Conservation (phyloP, 495 filamentous ascomycete genomes). For the Clohesyomyces aquaticus region DNA sequence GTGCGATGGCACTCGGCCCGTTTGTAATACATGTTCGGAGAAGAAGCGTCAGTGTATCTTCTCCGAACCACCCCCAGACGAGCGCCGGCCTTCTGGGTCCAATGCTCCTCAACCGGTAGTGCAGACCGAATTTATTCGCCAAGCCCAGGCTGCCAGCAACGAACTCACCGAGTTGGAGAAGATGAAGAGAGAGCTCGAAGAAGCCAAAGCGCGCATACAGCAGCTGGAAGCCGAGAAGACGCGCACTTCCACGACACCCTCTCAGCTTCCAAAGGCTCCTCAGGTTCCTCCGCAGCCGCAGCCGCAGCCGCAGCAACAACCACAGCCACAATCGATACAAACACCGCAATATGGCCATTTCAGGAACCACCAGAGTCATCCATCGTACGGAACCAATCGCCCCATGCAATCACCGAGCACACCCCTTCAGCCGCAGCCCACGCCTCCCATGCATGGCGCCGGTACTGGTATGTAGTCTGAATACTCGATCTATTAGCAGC, state of each 20-base stretch:
- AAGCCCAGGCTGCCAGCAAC: slow-evolving; percentile 20
- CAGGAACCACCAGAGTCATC: slow-evolving; percentile 11
- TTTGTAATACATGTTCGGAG: slow-evolving; percentile 32
- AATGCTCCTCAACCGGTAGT: not conserved
- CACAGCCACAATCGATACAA: slow-evolving; percentile 15
- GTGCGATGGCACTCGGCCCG: slow-evolving; percentile 37
- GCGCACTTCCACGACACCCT: slow-evolving; percentile 21
- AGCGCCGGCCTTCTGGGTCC: slow-evolving; percentile 9
- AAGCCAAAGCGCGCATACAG: slow-evolving; percentile 31
- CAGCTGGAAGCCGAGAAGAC: slow-evolving; percentile 35
- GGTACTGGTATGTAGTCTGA: slow-evolving; percentile 19
- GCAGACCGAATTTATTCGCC: slow-evolving; percentile 9
- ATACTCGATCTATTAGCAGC: not conserved
- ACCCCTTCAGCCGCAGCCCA: slow-evolving; percentile 16
- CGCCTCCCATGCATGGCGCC: slow-evolving; percentile 30
- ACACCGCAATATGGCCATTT: slow-evolving; percentile 26
- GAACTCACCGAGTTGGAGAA: slow-evolving; percentile 32
- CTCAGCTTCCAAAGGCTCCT: slow-evolving; percentile 15
- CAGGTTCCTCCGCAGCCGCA: slow-evolving; percentile 6
- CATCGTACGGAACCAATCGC: slow-evolving; percentile 28
- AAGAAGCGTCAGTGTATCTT: slow-evolving; percentile 37
- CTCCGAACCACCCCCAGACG: slow-evolving; percentile 18
- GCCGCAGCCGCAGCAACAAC: slow-evolving; percentile 12
- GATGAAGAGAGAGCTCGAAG: slow-evolving; percentile 37
- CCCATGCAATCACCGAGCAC: slow-evolving; percentile 15